These are phyloP conservation scores for Scutellaria galericulata DNA, from an alignment of 257 asterid species.

Conservation along the genomic window DNA sequence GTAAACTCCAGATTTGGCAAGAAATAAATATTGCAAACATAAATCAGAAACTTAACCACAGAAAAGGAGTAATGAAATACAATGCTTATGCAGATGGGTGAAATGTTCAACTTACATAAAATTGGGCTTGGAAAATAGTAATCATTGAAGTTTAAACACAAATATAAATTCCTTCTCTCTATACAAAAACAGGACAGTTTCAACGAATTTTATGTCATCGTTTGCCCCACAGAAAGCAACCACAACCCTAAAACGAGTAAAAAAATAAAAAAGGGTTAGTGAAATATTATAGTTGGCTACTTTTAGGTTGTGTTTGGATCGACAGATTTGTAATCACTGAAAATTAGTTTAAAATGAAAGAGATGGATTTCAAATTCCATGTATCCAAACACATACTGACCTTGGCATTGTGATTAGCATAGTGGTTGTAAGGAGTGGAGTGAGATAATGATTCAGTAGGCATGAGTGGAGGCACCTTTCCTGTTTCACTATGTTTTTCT, in stretches of 20 bases:
- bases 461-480: slow-evolving; percentile 60
- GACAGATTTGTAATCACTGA: too few species aligned
- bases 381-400: slow-evolving; percentile 34
- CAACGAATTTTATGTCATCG: slow-evolving; percentile 31
- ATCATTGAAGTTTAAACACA: background rate
- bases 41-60: background rate
- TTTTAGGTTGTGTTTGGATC: too few species aligned
- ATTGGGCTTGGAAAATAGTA: background rate
- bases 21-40: background rate
- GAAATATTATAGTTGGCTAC: too few species aligned
- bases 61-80: background rate
- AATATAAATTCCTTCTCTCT: background rate
- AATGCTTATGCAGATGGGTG: slow-evolving; percentile 11
- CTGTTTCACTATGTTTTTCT: slow-evolving; percentile 70
- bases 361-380: too few species aligned
- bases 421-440: slow-evolving; percentile 58
- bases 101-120: background rate
- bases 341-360: too few species aligned
- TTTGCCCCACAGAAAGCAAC: slow-evolving; percentile 62
- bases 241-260: slow-evolving; percentile 49
- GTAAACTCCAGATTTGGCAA: too few species aligned
- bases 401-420: slow-evolving; percentile 53
- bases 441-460: slow-evolving; percentile 56
- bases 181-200: too few species aligned
- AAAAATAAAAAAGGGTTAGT: background rate